phyloP scores from a whole-genome alignment of 768 basidiomycete genomes.

The Phaeotremella skinneri region DNA sequence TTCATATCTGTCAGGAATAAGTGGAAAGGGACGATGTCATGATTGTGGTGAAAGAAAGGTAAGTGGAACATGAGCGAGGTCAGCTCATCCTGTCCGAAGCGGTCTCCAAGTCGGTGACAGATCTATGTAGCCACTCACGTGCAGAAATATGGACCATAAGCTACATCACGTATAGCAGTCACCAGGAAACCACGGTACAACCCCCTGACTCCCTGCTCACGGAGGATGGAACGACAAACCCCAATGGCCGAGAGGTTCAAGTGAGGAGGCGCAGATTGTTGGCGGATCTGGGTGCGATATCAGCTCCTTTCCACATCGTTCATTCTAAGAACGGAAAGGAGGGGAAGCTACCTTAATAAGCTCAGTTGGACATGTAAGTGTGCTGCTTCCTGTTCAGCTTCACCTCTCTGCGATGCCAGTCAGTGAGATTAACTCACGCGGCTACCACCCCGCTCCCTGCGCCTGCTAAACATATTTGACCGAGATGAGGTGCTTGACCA shows the following conservation, averaged over 20 bases:
- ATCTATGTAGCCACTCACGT: no score
- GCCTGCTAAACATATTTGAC: constrained; percentile 74
- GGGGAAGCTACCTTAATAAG: constrained; percentile 78
- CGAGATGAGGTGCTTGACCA: constrained; percentile 60
- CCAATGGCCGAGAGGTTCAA: constrained; percentile 53
- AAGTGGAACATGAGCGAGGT: constrained; percentile 6
- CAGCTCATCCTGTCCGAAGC: no score
- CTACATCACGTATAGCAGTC: constrained; percentile 73
- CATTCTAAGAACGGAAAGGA: constrained; percentile 51
- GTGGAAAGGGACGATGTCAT: no score
- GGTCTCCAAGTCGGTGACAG: no score
- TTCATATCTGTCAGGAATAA: constrained; percentile 51
- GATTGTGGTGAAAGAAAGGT: constrained; percentile 19
- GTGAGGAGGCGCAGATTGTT: constrained; percentile 49
- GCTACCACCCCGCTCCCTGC: constrained; percentile 73
- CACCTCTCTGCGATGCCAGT: constrained; percentile 1
- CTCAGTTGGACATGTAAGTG: constrained; percentile 79
- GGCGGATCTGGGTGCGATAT: constrained; percentile 52
- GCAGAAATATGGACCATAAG: constrained; percentile 82
- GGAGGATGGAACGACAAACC: constrained; percentile 62
- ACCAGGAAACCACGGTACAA: constrained; percentile 73
- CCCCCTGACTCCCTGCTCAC: constrained; percentile 61
- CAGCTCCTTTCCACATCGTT: not conserved
- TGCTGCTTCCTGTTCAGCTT: constrained; percentile 51
- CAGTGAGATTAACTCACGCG: constrained; percentile 66